Base-by-base conservation (phyloP, 352 stramenopile species). In the Globisporangium spiculum region DNA sequence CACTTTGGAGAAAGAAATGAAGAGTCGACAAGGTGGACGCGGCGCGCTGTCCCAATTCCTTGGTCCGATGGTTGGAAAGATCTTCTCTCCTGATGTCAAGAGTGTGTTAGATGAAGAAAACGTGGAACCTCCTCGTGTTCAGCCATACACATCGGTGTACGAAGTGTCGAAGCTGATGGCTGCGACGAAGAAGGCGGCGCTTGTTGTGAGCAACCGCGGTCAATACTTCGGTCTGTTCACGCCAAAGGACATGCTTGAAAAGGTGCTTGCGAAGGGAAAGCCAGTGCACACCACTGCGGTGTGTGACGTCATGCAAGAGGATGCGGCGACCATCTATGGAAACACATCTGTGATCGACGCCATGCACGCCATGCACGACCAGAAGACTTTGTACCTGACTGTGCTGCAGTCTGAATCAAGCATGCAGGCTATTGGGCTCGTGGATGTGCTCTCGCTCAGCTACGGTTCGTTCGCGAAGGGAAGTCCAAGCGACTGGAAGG, bases 241-340 rank as follows among this genome's bases (percentile, higher is more conserved):
- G 0, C 97, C 98, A 26, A 99, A 99, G 75, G 96, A 99, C 75
- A 96, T 99, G 90, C 91, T 99, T 65, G 94, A 94, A 59, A 93
- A 97, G 58, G 97, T 98, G 30, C 79, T 99, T 30, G 92, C 96
- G 1, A 97, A 94, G 60, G 92, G 93, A 41, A 80, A 98, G 9
- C 89, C 92, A 12, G 87, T 98, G 22, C 86, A 98, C 68, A 94
- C 83, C 3, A 99, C 96, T 52, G 78, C 86, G 0, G 93, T 99
- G 50, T 94, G 79, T 56, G 88, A 95, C 77, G 96, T 99, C 2
- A 96, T 97, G 89, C 69, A 89, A 44, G 84, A 93, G 46, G 84
- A 92, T 46, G 77, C 90, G 27, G 77, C 88, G 20, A 88, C 77
- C 3, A 92, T 97, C 41, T 92, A 80, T 20, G 78, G 77, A 26